Conservation (phyloP, 345 rosid species). For the Sapria himalayana region DNA sequence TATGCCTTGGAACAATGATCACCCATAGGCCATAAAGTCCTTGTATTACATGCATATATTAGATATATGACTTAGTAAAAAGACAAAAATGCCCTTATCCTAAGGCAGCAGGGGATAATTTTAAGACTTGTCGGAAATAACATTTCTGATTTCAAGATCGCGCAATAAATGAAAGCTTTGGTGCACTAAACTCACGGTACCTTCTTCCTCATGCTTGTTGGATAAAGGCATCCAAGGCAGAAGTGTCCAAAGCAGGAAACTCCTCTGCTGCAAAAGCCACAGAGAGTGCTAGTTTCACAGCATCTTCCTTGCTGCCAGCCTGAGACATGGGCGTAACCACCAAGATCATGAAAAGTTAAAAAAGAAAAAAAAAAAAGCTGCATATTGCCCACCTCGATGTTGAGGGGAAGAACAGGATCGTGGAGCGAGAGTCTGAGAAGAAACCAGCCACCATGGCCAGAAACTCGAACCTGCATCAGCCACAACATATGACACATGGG, state of each 20-base stretch:
- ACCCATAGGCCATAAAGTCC: too few species aligned
- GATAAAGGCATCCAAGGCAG: slow-evolving; percentile 46
- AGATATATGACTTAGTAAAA: too few species aligned
- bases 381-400: slow-evolving; percentile 48
- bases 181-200: too few species aligned
- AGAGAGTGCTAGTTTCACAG: slow-evolving; percentile 51
- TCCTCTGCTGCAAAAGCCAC: slow-evolving; percentile 50
- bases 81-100: too few species aligned
- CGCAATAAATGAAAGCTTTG: too few species aligned
- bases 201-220: slow-evolving; percentile 15
- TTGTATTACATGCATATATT: too few species aligned
- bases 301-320: slow-evolving; percentile 64
- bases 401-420: slow-evolving; percentile 96
- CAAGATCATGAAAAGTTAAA: not conserved
- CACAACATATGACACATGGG: too few species aligned
- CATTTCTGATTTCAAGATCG: too few species aligned
- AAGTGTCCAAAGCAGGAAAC: slow-evolving; percentile 61
- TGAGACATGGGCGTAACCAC: slow-evolving; percentile 6
- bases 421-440: slow-evolving; percentile 95
- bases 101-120: too few species aligned
- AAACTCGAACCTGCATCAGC: slow-evolving; percentile 58
- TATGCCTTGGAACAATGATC: too few species aligned
- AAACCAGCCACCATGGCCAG: slow-evolving; percentile 93
- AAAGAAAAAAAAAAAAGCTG: slow-evolving; percentile 4
- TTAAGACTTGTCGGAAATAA: too few species aligned